phyloP scores from a whole-genome alignment of 352 stramenopile species.

The Phytopythium chamaehyphon region DNA sequence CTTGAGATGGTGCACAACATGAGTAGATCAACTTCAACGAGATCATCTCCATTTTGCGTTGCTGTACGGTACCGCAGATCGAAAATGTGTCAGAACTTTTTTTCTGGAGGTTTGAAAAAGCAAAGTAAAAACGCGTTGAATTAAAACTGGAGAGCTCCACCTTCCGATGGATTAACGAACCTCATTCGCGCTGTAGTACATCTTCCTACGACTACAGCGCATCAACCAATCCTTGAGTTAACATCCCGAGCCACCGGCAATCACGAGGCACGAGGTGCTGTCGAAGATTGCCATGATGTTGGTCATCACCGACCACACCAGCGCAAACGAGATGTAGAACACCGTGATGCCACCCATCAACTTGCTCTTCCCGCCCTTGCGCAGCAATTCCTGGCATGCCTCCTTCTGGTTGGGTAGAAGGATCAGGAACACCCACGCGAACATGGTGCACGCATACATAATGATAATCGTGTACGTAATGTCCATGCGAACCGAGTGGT shows the following conservation, averaged over 20 bases:
- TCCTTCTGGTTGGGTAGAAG: constrained; percentile 30
- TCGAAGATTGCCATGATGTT: constrained; percentile 45
- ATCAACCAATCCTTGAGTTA: constrained; percentile 3
- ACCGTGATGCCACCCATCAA: constrained; percentile 24
- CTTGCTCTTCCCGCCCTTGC: constrained; percentile 23
- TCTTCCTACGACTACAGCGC: too few relatives aligned
- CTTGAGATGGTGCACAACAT: too few relatives aligned
- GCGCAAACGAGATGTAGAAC: constrained; percentile 27
- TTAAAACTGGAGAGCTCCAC: too few relatives aligned
- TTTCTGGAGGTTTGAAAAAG: too few relatives aligned
- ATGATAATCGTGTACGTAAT: constrained; percentile 27
- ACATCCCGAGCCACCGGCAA: constrained; percentile 21
- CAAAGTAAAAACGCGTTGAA: too few relatives aligned
- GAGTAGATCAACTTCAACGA: too few relatives aligned
- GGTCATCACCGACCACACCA: constrained; percentile 31
- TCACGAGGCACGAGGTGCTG: constrained; percentile 27
- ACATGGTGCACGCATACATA: constrained; percentile 23
- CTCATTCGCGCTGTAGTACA: too few relatives aligned
- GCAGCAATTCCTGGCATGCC: constrained; percentile 18
- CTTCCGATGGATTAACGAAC: too few relatives aligned
- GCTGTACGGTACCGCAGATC: too few relatives aligned
- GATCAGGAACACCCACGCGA: constrained; percentile 25
- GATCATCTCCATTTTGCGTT: too few relatives aligned
- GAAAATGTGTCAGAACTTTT: too few relatives aligned
- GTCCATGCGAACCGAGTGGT: constrained; percentile 15